Evolutionary conservation across 2,329 filamentous ascomycete genomes (phyloP), one percentile per base, ranked within the genome.

Genomic region (Penicillium polonicum): DNA sequence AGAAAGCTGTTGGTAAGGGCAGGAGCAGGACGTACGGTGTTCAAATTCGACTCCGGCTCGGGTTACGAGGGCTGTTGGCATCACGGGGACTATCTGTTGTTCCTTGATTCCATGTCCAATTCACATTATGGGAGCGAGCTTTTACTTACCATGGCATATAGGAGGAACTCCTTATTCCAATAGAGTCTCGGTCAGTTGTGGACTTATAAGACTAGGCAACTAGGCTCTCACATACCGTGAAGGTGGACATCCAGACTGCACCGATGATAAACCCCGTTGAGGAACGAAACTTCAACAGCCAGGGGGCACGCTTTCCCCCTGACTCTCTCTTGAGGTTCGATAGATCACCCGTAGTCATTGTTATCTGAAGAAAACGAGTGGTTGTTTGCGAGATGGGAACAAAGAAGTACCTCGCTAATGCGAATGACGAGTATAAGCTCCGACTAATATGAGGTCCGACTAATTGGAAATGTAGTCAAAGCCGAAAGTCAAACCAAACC

Each of bases 231-330:
- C 64, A n/a, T 62, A 71, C 68, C 15, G 69, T 70, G 52, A 71
- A 71, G 12, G 60, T 67, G 15, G 69, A 71, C 44, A 64, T 69
- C 69, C 69, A 71, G n/a, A 87, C 82, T 2, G 84, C 86, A 7
- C 78, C 70, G 39, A 85, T 69, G 61, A 87, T 85, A 73, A 88
- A 87, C 45, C 79, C 65, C 2, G 82, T 83, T 52, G 80, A 83
- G 12, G 83, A 85, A n/a, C 85, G 80, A 79, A 81, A 83, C 73
- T 70, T 60, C 4, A 83, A 68, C 10, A 70, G 57, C 63, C 65
- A 66, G 35, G 68, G 68, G 7, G 52, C 49, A 48, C 59, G 35
- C 6, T 53, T 60, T 27, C n/a, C 48, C 17, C 43, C 50, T 17
- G 42, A 19, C 19, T 38, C 41, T 23, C 25, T 38, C 44, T 59